Base-by-base conservation (phyloP, 257 asterid species). In the Cruciata laevipes region DNA sequence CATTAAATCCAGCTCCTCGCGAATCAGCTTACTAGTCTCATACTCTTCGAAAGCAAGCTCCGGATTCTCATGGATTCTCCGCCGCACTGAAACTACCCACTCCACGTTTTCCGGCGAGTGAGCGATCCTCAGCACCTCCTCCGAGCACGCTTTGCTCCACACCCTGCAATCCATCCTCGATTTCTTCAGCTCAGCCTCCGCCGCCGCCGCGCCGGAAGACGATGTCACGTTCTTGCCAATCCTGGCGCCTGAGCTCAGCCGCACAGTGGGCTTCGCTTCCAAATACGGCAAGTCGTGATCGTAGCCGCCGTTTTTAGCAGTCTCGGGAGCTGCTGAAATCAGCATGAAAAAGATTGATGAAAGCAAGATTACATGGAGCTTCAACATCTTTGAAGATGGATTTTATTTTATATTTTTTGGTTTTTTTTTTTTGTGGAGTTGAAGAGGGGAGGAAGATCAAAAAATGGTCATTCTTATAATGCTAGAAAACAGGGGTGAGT, bases 11-110 rank as follows among this genome's bases (percentile, higher is more conserved):
- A 89, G 52, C 72, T 93, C 97, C 69, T 70, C 75, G 21, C 98
- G 82, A 17, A 93, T 78, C 24, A 87, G 66, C 70, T 65, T 74
- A 77, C 97, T 81, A 8, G 97, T 89, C 27, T 89, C 90, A 67
- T 69, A 78, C 62, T 93, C 98, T 31, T 93, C 85, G 64, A 87
- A 93, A 52, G 97, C 98, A 57, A 89, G 78, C 42, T 93, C 98
- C 33, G 98, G 98, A 67, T 87, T 80, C 81, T 79, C 85, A 67
- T 93, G 98, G 63, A 89, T 89, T 37, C 65, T 74, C 66, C 96
- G 75, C 76, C 97, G 73, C 18, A 88, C 37, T 16, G 92, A 78
- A 67, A 79, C 85, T 1, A 93, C 79, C 99, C 99, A 85, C 16
- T 76, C 63, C 16, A 68, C 76, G 70, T 73, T 74, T 11, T 82